phyloP scores from a whole-genome alignment of 2,329 filamentous ascomycete genomes.

The Cyphellophora attinorum region DNA sequence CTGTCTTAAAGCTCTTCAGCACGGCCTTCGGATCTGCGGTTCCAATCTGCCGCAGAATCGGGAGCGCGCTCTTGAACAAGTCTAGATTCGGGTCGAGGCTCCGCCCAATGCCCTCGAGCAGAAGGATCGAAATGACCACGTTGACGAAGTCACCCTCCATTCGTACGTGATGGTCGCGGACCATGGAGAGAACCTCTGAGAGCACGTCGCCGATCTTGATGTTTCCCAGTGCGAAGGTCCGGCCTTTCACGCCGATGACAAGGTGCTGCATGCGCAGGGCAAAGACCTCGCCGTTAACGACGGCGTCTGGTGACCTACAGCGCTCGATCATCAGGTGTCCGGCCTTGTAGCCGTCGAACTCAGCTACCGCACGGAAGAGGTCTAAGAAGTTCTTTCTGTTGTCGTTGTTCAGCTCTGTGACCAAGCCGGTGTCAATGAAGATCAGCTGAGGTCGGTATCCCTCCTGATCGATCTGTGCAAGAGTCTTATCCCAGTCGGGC shows the following conservation, averaged over 20 bases:
- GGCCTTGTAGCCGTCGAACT: conserved; percentile 93
- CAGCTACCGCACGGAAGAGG: conserved; percentile 88
- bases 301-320: conserved; percentile 82
- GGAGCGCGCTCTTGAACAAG: conserved; percentile 74
- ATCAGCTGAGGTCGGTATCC: conserved; percentile 90
- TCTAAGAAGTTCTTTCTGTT: conserved; percentile 90
- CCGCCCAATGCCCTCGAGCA: conserved; percentile 88
- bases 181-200: conserved; percentile 84
- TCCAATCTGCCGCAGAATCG: conserved; percentile 80
- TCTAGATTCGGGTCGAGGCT: conserved; percentile 79
- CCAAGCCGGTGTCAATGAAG: conserved; percentile 93
- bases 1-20: conserved; percentile 54
- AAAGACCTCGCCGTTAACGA: conserved; percentile 82
- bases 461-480: conserved; percentile 69
- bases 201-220: conserved; percentile 95
- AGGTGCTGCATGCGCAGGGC: conserved; percentile 95
- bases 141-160: conserved; percentile 98
- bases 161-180: conserved; percentile 81
- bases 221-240: conserved; percentile 83
- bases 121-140: conserved; percentile 86
- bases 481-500: conserved; percentile 62
- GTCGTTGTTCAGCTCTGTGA: conserved; percentile 79
- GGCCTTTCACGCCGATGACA: conserved; percentile 79
- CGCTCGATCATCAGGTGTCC: conserved; percentile 93
- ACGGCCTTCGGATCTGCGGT: conserved; percentile 58